Evolutionary conservation across 192 early-diverging fungal species (phyloP).

Genomic region (Podila epigama): DNA sequence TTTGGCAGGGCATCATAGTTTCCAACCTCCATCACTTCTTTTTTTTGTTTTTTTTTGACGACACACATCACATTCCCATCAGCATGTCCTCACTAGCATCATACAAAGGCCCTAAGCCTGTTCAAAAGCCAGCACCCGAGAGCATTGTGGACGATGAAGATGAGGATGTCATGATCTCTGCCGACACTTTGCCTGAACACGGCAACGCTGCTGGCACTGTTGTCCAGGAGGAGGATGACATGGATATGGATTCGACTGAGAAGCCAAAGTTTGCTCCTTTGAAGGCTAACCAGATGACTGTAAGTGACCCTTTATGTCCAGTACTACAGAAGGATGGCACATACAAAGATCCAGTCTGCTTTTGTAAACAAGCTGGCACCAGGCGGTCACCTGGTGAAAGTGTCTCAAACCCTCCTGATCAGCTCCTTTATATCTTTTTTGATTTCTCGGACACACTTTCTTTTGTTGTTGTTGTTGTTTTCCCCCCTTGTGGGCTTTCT

Average conservation of each 20-base stretch:
- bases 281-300: slow-evolving; percentile 51
- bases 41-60: neutral
- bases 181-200: slow-evolving; percentile 60
- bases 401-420: no score
- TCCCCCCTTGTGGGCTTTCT: no score
- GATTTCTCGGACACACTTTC: no score
- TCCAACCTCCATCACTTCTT: neutral
- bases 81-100: slow-evolving; percentile 41
- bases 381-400: no score
- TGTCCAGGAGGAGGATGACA: slow-evolving; percentile 45
- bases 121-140: slow-evolving; percentile 28
- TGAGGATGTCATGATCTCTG: slow-evolving; percentile 72
- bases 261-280: slow-evolving; percentile 72
- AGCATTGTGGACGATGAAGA: slow-evolving; percentile 54
- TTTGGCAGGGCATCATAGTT: slow-evolving; percentile 1
- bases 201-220: slow-evolving; percentile 28
- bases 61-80: neutral
- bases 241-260: slow-evolving; percentile 51
- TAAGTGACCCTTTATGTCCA: no score
- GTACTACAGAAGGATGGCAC: no score
- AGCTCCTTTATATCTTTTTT: slow-evolving; percentile 1
- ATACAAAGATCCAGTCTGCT: no score
- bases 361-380: no score
- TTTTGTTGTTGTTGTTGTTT: no score
- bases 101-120: slow-evolving; percentile 48